Base-by-base conservation (phyloP, 345 rosid species). In the Euclidium syriacum region DNA sequence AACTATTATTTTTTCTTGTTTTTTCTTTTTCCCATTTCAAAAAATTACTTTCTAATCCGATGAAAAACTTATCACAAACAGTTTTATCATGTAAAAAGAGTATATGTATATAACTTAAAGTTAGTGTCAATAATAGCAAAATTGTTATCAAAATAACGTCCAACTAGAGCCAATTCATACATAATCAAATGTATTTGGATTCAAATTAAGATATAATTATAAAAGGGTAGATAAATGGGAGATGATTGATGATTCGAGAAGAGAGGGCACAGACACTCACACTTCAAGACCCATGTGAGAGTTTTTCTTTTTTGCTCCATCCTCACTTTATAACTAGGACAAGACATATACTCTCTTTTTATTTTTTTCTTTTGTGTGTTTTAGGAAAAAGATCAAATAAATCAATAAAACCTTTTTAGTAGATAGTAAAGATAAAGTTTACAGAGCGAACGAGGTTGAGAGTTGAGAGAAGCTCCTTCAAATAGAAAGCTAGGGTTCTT, bases 401-500 rank as follows among this genome's bases (percentile, higher is more conserved):
- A 41, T 8, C 6, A 12, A 9, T 29, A 3, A 12, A 42, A 14
- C 3, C 25, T 3, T 34, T n/a, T 18, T n/a, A 20, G 30, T 34
- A 4, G 58, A 62, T 5, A 30, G 25, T 4, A 32, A n/a, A 64
- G 51, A 65, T 35, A 34, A 16, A 33, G 44, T 19, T 11, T 23
- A 6, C 6, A 18, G 25, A 16, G 49, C 1, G 43, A 35, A n/a
- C n/a, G n/a, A n/a, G n/a, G n/a, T n/a, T n/a, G 20, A 12, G 33
- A n/a, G 62, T 10, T 10, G 32, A 55, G 33, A 18, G 55, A 41
- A 66, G 17, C 44, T 50, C 52, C 60, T n/a, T 16, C 65, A 70
- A 71, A 71, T 75, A 64, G 69, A 74, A 55, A 73, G 51, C 72
- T 71, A 55, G 84, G 78, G 79, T 68, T 79, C 73, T 30, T 1